phyloP scores from a whole-genome alignment of 345 rosid genomes.

The Rhodamnia argentea region DNA sequence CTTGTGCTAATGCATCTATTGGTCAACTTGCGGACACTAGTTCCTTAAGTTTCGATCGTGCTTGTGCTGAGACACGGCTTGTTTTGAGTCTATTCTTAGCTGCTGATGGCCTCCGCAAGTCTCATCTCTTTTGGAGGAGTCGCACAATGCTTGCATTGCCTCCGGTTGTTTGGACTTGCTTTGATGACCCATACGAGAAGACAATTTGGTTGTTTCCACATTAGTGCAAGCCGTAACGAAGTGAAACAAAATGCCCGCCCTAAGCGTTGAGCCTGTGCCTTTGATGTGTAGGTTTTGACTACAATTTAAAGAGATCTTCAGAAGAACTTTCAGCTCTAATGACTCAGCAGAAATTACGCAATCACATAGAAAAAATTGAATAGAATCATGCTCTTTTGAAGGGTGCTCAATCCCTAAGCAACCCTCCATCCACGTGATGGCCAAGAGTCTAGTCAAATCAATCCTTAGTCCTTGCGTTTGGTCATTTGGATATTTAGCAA shows the following conservation, averaged over 20 bases:
- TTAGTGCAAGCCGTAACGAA: background rate
- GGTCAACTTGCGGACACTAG: background rate
- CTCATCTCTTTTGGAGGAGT: background rate
- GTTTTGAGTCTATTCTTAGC: background rate
- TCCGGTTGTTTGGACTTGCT: background rate
- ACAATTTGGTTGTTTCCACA: background rate
- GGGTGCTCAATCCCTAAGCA: background rate
- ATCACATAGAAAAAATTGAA: background rate
- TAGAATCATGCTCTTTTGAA: background rate
- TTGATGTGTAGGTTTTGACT: background rate
- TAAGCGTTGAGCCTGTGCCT: no score
- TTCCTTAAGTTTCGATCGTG: background rate
- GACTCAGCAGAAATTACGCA: background rate
- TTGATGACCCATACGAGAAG: background rate
- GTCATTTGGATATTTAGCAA: background rate
- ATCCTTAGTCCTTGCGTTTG: background rate
- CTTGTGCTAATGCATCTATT: background rate
- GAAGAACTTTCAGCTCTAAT: background rate
- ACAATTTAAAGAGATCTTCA: background rate
- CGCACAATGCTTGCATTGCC: background rate
- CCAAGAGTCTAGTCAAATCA: background rate
- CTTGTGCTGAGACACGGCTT: background rate
- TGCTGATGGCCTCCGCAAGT: background rate
- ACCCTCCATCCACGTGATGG: background rate
- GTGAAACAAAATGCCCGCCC: background rate